Base-by-base conservation (phyloP, 148 eudicot genomes). In the Cornus suecica region DNA sequence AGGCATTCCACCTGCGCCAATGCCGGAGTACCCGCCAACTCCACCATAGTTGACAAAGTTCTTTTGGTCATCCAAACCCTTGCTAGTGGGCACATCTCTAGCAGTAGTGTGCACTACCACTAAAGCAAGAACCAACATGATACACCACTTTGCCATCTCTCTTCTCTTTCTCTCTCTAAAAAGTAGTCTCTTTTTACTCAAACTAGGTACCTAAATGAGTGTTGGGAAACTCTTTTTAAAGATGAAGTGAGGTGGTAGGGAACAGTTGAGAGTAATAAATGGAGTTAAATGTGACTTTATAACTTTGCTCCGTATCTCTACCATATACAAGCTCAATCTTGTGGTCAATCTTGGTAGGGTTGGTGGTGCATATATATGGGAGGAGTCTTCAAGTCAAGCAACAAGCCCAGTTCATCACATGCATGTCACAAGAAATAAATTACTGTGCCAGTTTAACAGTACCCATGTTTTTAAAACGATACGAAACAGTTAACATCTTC, bases 11-110 rank as follows among this genome's bases (percentile, higher is more conserved):
- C 61, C 28, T 23, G 22, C 13, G 18, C 77, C 84, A 10, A 78
- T 10, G 30, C 84, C 84, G 22, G 41, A 4, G 27, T 51, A 74
- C 29, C 76, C 76, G 4, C 85, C 85, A 18, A 85, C 1, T 5
- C 88, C 88, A 10, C 80, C 81, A 20, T 69, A 77, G 7, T 74
- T 26, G 10, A 66, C 74, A 25, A 81, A 26, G 63, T 84, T 86
- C 80, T 86, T 84, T 61, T 86, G 74, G 74, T 80, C 87, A 27
- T 25, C 72, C 1, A 84, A 72, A 42, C 84, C 82, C 28, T 66
- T 70, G 58, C 61, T 78, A 34, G 60, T 71, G 1, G 84, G 81
- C 62, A 84, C 42, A 67, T 71, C 29, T 76, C 86, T 80, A 62
- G 83, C 86, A 24, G 76, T 65, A 45, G 74, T 64, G 26, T 74